Percentiles rank a stretch among this genome's conserved stretches.
These are phyloP conservation scores for Cercospora nicotianae DNA, from an alignment of 2,329 filamentous ascomycete species.

Conservation along the genomic window DNA sequence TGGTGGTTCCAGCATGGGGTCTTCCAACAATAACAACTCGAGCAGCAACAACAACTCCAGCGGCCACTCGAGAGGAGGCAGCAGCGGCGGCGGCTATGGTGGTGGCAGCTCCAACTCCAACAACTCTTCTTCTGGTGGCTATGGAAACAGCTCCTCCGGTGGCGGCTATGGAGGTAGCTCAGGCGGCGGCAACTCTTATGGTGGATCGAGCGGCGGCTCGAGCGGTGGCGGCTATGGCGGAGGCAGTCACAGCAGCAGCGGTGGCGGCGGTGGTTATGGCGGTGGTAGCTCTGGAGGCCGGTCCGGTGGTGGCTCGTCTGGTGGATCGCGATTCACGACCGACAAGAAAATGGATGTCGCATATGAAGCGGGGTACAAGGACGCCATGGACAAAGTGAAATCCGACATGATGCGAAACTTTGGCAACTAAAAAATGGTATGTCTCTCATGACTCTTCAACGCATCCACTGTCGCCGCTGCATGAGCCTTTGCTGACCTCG, in stretches of 20 bases:
- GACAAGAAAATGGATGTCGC: constrained; percentile 25
- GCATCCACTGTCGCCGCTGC: background rate
- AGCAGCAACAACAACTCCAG: background rate
- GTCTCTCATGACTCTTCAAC: constrained; percentile 1
- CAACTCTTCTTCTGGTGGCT: too few relatives aligned
- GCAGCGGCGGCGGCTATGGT: background rate
- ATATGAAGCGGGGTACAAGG: constrained; percentile 25
- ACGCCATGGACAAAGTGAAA: constrained; percentile 26
- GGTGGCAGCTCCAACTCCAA: constrained; percentile 7
- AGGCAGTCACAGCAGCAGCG: background rate
- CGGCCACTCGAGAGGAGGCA: constrained; percentile 3
- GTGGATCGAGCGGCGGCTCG: constrained; percentile 4
- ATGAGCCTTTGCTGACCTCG: background rate
- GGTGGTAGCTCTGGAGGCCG: constrained; percentile 11
- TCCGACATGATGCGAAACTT: constrained; percentile 24
- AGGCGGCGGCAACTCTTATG: constrained; percentile 5
- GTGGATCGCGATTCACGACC: constrained; percentile 21
- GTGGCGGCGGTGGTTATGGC: background rate
- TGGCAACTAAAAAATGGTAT: constrained; percentile 14
- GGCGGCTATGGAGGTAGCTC: constrained; percentile 10
- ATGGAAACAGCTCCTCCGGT: background rate
- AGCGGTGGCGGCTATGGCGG: constrained; percentile 12
- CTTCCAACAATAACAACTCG: background rate
- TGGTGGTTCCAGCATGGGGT: background rate
- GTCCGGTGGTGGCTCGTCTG: constrained; percentile 11